These are phyloP conservation scores for Lippia alba DNA, from an alignment of 305 asterid species.

Conservation along the genomic window DNA sequence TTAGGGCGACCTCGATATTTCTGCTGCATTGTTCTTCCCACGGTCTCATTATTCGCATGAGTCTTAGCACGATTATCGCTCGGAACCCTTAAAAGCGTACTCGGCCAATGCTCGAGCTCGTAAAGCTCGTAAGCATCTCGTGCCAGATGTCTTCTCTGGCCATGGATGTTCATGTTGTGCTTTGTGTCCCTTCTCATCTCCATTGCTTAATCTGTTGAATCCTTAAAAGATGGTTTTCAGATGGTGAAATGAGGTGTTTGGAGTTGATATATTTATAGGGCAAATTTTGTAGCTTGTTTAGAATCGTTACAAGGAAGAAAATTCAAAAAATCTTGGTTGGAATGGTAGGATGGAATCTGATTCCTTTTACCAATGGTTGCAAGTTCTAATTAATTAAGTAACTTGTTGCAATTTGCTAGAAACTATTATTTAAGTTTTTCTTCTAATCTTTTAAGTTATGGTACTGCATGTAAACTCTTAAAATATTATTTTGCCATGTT, in stretches of 20 bases:
- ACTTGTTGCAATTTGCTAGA: not conserved
- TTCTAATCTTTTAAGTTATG: no score
- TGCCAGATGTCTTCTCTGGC: conserved; percentile 18
- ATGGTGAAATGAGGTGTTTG: not conserved
- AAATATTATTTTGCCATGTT: no score
- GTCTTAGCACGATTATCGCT: not conserved
- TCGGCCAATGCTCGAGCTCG: conserved; percentile 37
- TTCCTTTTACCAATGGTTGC: conserved; percentile 7
- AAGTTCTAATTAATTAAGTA: not conserved
- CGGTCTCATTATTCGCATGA: not conserved
- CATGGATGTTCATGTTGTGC: conserved; percentile 14
- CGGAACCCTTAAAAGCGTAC: conserved; percentile 11
- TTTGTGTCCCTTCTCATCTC: conserved; percentile 14
- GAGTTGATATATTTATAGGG: not conserved
- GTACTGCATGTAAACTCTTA: no score
- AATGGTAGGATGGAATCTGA: conserved; percentile 23
- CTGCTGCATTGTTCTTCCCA: not conserved
- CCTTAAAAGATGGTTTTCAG: no score
- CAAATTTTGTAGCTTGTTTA: no score
- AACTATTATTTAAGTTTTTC: no score
- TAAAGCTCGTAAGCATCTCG: conserved; percentile 39
- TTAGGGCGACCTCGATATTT: not conserved
- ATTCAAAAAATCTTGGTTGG: not conserved
- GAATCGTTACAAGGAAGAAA: no score
- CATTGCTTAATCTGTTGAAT: conserved; percentile 2